Percentiles rank a stretch among this genome's conserved stretches.
phyloP scores from a whole-genome alignment of 805 yeast species.

The Blastobotrys peoriensis region DNA sequence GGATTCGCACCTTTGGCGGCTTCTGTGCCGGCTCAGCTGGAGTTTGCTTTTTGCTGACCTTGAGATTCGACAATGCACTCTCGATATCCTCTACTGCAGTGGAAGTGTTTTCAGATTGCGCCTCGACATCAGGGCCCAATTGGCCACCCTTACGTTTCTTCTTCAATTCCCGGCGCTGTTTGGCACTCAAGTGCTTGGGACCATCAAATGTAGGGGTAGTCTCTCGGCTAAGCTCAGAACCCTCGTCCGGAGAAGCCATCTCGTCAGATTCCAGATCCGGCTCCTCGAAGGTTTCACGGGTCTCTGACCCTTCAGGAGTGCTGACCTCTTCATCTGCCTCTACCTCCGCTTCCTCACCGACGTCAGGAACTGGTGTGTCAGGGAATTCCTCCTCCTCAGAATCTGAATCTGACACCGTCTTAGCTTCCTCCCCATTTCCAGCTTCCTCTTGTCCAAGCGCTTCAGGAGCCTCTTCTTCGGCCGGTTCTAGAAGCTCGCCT shows the following conservation, averaged over 20 bases:
- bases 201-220: not conserved
- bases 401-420: conserved; percentile 25
- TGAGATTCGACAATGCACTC: conserved; percentile 23
- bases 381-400: conserved; percentile 29
- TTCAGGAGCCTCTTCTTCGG: conserved; percentile 7
- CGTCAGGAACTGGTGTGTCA: conserved; percentile 23
- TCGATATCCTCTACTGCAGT: conserved; percentile 22
- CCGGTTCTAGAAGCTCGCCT: not conserved
- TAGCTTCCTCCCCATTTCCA: conserved; percentile 23
- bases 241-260: not conserved
- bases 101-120: conserved; percentile 6
- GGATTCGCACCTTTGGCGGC: conserved; percentile 62
- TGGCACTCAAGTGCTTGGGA: conserved; percentile 15
- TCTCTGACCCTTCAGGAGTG: conserved; percentile 3
- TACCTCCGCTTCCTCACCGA: conserved; percentile 10
- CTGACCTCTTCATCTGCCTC: not conserved
- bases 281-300: conserved; percentile 1
- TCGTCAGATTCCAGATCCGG: conserved; percentile 4
- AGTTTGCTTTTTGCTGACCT: conserved; percentile 15
- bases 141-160: conserved; percentile 6
- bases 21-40: conserved; percentile 7
- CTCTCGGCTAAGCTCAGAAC: not conserved
- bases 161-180: conserved; percentile 16
- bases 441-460: conserved; percentile 22
- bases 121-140: conserved; percentile 3